phyloP scores from a whole-genome alignment of 2,329 filamentous ascomycete genomes.

The Fusarium penzigii region DNA sequence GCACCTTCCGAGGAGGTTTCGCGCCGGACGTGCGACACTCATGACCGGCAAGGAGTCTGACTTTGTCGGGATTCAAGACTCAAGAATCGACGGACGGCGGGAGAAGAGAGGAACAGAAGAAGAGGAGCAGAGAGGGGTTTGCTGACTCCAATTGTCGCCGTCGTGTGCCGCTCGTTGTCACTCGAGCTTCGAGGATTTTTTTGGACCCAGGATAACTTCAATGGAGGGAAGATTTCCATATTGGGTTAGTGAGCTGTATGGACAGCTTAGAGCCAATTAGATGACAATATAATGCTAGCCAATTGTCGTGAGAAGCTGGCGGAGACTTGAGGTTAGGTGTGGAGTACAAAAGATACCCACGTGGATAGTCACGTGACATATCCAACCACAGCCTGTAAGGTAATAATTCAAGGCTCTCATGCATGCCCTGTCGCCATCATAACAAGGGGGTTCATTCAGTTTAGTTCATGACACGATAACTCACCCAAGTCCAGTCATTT shows the following conservation, averaged over 20 bases:
- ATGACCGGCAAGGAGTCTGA: conserved; percentile 41
- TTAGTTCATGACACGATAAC: background rate
- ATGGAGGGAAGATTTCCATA: conserved; percentile 22
- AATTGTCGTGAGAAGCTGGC: conserved; percentile 7
- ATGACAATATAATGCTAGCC: background rate
- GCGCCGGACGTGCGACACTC: conserved; percentile 57
- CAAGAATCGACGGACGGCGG: conserved; percentile 2
- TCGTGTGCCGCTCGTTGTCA: conserved; percentile 22
- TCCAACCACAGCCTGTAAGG: background rate
- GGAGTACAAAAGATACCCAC: background rate
- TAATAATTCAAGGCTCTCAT: too few species aligned
- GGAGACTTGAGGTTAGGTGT: too few species aligned
- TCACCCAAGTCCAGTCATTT: background rate
- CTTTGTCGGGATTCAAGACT: conserved; percentile 3
- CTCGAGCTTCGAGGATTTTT: conserved; percentile 37
- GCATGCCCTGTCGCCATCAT: too few species aligned
- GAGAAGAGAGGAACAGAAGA: background rate
- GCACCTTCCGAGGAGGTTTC: conserved; percentile 54
- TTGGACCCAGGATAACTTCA: conserved; percentile 28
- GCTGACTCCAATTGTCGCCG: conserved; percentile 8
- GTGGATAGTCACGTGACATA: conserved; percentile 7
- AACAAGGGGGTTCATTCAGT: too few species aligned
- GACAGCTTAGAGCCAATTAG: conserved; percentile 17
- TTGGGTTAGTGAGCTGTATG: conserved; percentile 14
- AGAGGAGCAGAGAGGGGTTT: background rate